Conservation (phyloP, 1,139 yeast genomes). For the Lodderomyces orthopsilosis region DNA sequence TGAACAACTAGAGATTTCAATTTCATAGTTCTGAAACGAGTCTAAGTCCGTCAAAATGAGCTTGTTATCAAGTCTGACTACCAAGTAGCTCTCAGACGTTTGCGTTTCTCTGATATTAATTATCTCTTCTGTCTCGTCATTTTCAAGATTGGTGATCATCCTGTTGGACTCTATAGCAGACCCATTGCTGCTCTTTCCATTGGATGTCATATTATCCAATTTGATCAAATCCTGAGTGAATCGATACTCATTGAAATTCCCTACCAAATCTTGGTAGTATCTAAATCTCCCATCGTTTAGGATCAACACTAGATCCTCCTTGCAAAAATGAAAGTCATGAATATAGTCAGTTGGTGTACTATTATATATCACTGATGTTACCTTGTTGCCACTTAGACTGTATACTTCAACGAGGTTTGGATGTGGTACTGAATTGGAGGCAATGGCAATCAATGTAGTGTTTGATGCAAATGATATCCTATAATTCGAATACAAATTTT, state of each 20-base stretch:
- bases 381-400: constrained; percentile 49
- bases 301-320: constrained; percentile 62
- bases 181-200: constrained; percentile 7
- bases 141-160: constrained; percentile 34
- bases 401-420: constrained; percentile 48
- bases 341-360: constrained; percentile 53
- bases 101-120: constrained; percentile 23
- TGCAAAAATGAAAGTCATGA: constrained; percentile 54
- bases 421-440: constrained; percentile 31
- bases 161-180: constrained; percentile 3
- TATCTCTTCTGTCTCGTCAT: constrained; percentile 29
- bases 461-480: constrained; percentile 28
- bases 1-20: constrained; percentile 20
- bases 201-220: constrained; percentile 33
- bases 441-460: constrained; percentile 36
- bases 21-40: constrained; percentile 24
- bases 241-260: constrained; percentile 54
- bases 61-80: constrained; percentile 27
- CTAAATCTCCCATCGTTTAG: constrained; percentile 57
- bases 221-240: constrained; percentile 17
- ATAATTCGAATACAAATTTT: constrained; percentile 28
- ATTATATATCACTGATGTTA: constrained; percentile 51
- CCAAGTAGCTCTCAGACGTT: constrained; percentile 28
- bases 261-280: constrained; percentile 65
- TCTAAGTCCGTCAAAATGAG: constrained; percentile 29